These are phyloP conservation scores for Eimeria necatrix DNA, from an alignment of 169 alveolate genomes.

Conservation along the genomic window DNA sequence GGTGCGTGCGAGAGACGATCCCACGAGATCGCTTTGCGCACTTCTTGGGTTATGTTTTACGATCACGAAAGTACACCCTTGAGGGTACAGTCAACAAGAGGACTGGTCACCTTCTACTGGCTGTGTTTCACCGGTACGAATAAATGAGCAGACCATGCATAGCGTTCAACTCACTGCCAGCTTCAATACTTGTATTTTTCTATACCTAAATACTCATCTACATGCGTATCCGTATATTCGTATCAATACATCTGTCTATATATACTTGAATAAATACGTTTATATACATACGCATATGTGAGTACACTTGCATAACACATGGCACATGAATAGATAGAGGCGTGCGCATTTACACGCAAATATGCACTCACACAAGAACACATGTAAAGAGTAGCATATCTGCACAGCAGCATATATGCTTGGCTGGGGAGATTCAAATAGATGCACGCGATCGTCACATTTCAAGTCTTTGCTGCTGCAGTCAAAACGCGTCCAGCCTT, in stretches of 20 bases:
- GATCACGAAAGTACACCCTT: background rate
- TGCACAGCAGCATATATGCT: background rate
- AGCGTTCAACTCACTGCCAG: too few species aligned
- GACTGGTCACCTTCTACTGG: slow-evolving; percentile 10
- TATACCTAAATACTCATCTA: background rate
- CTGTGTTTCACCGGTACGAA: background rate
- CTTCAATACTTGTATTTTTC: too few species aligned
- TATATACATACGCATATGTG: background rate
- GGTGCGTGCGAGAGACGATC: slow-evolving; percentile 36
- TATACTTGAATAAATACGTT: background rate
- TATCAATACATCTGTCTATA: background rate
- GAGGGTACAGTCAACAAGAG: background rate
- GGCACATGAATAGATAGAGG: background rate
- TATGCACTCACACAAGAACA: background rate
- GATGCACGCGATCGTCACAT: too few species aligned
- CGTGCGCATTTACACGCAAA: background rate
- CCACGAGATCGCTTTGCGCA: slow-evolving; percentile 39
- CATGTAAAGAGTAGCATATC: background rate
- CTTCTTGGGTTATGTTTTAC: background rate
- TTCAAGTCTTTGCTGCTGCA: too few species aligned
- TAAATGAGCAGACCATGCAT: too few species aligned
- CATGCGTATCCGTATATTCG: background rate
- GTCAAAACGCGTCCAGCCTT: too few species aligned
- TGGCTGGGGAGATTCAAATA: background rate
- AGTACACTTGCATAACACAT: background rate